phyloP scores from a whole-genome alignment of 257 asterid genomes.

The Lycium ferocissimum region DNA sequence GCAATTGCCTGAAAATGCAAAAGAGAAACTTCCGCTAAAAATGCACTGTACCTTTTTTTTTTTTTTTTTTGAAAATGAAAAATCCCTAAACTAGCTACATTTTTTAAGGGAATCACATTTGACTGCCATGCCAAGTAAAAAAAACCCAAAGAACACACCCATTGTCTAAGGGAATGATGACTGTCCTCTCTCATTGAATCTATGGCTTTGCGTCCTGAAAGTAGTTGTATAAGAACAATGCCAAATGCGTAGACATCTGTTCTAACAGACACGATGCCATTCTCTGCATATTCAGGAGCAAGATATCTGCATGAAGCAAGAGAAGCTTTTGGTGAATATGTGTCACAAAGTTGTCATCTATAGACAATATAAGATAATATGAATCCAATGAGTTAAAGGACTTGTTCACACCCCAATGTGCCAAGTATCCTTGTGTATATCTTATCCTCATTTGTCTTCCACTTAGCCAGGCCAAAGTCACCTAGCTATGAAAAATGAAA shows the following conservation, averaged over 20 bases:
- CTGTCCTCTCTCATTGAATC: constrained; percentile 57
- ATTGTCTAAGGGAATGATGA: constrained; percentile 62
- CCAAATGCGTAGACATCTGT: constrained; percentile 80
- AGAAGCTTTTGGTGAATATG: constrained; percentile 28
- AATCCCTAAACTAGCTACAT: constrained; percentile 6
- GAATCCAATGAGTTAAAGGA: constrained; percentile 14
- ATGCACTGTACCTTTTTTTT: neutral
- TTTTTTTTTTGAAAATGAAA: neutral
- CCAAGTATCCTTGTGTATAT: constrained; percentile 67
- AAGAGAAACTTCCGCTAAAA: neutral
- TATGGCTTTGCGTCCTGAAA: constrained; percentile 74
- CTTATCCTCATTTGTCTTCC: constrained; percentile 58
- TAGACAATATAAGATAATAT: neutral
- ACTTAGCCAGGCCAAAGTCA: constrained; percentile 86
- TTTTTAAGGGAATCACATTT: neutral
- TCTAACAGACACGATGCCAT: constrained; percentile 71
- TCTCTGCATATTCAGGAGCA: constrained; percentile 81
- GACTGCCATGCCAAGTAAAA: neutral
- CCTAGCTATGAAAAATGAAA: constrained; percentile 57
- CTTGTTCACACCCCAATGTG: constrained; percentile 68
- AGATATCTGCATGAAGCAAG: constrained; percentile 61
- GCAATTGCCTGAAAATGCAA: constrained; percentile 57
- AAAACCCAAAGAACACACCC: constrained; percentile 53
- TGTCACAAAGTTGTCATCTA: neutral
- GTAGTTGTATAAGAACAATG: constrained; percentile 71